A percentile compares a stretch with the other conserved stretches of the same genome.
Evolutionary conservation across 176 grass and related monocot species (phyloP).

Genomic region (Lolium multiflorum): DNA sequence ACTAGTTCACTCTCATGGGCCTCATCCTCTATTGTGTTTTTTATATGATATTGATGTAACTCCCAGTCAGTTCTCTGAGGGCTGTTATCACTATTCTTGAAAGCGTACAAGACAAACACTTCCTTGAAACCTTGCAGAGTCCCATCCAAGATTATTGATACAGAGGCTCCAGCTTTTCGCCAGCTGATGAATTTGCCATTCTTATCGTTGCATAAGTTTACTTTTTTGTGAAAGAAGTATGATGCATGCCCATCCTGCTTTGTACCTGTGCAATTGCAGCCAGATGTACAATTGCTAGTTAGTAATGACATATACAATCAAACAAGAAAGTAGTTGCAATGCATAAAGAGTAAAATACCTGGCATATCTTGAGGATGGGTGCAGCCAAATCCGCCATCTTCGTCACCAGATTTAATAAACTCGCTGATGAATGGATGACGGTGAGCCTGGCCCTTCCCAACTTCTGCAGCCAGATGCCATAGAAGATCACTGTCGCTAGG

Average conservation of each 20-base stretch:
- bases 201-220: conserved; percentile 38
- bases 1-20: conserved; percentile 66
- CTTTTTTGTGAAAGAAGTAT: conserved; percentile 83
- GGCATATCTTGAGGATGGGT: conserved; percentile 71
- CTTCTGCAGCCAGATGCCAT: conserved; percentile 82
- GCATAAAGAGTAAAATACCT: conserved; percentile 51
- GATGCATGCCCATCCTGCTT: conserved; percentile 65
- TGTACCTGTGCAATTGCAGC: conserved; percentile 57
- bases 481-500: conserved; percentile 79
- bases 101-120: conserved; percentile 56
- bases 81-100: conserved; percentile 28
- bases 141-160: conserved; percentile 59
- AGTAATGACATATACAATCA: conserved; percentile 5
- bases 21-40: conserved; percentile 41
- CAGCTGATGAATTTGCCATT: conserved; percentile 53
- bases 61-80: conserved; percentile 61
- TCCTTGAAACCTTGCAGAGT: conserved; percentile 63
- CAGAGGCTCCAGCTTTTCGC: conserved; percentile 53
- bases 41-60: conserved; percentile 68
- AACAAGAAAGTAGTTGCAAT: conserved; percentile 29
- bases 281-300: conserved; percentile 8
- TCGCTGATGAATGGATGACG: conserved; percentile 81
- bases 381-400: conserved; percentile 48
- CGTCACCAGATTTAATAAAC: conserved; percentile 70
- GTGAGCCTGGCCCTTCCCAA: conserved; percentile 47